Evolutionary conservation across 768 basidiomycete genomes (phyloP), one percentile per base, ranked within the genome.

Genomic region (Boletus vinaceobasis): DNA sequence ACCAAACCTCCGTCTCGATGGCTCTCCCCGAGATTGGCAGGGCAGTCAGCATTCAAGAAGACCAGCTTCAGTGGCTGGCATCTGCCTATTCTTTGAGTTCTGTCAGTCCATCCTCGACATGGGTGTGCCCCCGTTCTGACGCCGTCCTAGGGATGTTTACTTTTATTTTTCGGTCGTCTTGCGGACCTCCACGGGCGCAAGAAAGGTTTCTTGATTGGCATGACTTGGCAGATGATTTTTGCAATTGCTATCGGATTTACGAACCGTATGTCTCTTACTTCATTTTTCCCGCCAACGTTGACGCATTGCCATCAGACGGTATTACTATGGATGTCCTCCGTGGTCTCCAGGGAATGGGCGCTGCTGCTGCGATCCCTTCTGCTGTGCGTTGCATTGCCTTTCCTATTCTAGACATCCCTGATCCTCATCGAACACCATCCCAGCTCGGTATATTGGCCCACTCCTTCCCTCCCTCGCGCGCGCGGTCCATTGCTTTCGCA

Each of bases 361-460:
- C 79, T 0, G 88, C 91, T 0, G 90, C 90, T 0, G 79, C 79
- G 5, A 82, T 91, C 15, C 90, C 90, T 5, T 81, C 90, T 15
- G 77, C 84, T 11, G 87, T 89, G 74, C 64, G 77, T 64, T 55
- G 15, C 31, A 37, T 45, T 11, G 6, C 29, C 27, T 35, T 47
- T 58, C 21, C 45, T 9, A n/a, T 54, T 23, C n/a, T 15, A 29
- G 46, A 42, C 36, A 53, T 26, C 21, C 17, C 7, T 27, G 46
- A 40, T 43, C 21, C 50, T 60, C 42, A 47, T 31, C 29, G 17
- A 47, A 29, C 15, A 19, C 21, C 14, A 43, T 40, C 21, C 2
- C 57, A 90, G 84, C 66, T 93, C 2, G 93, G 93, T 1, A 93
- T 91, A 53, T 77, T 96, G 33, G 93, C 93, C 0, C 79, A 87